Conservation (phyloP, 495 filamentous ascomycete species). For the Neurospora sp. region DNA sequence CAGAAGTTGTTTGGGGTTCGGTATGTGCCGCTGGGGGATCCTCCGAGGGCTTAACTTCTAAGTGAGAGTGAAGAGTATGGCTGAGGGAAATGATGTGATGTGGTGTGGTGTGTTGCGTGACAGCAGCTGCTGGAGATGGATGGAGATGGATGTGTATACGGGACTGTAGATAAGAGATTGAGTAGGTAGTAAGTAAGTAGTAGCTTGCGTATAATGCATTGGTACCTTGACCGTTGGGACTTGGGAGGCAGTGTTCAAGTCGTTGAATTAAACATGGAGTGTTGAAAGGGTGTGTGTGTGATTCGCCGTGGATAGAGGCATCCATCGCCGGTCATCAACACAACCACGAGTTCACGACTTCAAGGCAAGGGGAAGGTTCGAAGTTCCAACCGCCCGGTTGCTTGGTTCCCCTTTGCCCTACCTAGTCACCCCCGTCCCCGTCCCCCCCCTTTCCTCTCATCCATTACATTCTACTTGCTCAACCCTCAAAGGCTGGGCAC, state of each 20-base stretch:
- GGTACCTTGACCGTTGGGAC: not conserved
- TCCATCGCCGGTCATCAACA: not conserved
- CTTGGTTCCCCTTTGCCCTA: too few relatives aligned
- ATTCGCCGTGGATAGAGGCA: not conserved
- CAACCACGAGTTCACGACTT: too few relatives aligned
- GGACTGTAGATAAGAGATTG: not conserved
- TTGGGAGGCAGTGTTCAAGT: not conserved
- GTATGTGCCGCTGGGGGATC: constrained; percentile 92
- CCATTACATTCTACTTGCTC: too few relatives aligned
- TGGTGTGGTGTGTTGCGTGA: not conserved
- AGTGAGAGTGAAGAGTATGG: constrained; percentile 1
- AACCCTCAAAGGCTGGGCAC: too few relatives aligned
- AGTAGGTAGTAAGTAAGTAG: not conserved
- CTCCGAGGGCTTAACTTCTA: constrained; percentile 31
- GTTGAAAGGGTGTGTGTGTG: not conserved
- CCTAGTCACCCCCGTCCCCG: too few relatives aligned
- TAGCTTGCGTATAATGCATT: not conserved
- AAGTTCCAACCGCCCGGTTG: too few relatives aligned
- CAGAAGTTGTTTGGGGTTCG: constrained; percentile 72
- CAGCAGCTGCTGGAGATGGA: not conserved
- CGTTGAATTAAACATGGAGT: not conserved
- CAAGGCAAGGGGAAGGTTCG: too few relatives aligned
- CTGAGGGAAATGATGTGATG: not conserved
- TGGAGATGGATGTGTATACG: not conserved
- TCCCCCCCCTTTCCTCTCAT: too few relatives aligned